Base-by-base conservation (phyloP, 495 filamentous ascomycete species). In the Talaromyces adpressus region DNA sequence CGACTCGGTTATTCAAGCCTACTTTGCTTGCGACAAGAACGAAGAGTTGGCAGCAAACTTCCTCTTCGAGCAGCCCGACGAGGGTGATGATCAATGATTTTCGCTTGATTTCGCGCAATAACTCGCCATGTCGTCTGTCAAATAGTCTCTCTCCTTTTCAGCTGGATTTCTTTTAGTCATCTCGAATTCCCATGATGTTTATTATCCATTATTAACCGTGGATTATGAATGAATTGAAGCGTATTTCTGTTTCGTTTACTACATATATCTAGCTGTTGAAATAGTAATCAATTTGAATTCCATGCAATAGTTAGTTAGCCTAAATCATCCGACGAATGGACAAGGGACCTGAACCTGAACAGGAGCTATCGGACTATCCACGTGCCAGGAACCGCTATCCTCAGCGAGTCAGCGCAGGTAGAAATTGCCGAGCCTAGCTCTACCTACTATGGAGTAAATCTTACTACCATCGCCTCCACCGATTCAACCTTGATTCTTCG, bases 21-120 rank as follows among this genome's bases (percentile, higher is more conserved):
- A 98, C 79, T 98, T 98, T 73, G 94, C 94, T 6, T 98, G 94
- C 74, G 94, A 98, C 76, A 98, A 98, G 82, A 97, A 98, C 74
- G 94, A 98, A 75, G 94, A 98, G 73, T 80, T 98, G 39, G 93
- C 94, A 3, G 94, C 94, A 32, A 98, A 98, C 72, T 97, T 97
- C 77, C 81, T 98, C 60, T 98, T 98, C 70, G 94, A 98, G 67
- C 91, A 97, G 73, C 92, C 93, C 1, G 91, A 94, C 63, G 94
- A 98, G 30, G 88, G 89, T 36, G 89, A 92, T 61, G 84, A 89
- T 60, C 73, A 77, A 73, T 75, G 64, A 70, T 63, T 36, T 36
- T 20, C 8, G 12, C 4, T 36, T 58, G 12, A 41, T 23, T 23
- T 52, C n/a, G 22, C 49, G 11, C n/a, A 52, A 52, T 52, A 23